These are phyloP conservation scores for Fusarium brachygibbosum DNA, from an alignment of 2,329 filamentous ascomycete genomes.

Conservation along the genomic window DNA sequence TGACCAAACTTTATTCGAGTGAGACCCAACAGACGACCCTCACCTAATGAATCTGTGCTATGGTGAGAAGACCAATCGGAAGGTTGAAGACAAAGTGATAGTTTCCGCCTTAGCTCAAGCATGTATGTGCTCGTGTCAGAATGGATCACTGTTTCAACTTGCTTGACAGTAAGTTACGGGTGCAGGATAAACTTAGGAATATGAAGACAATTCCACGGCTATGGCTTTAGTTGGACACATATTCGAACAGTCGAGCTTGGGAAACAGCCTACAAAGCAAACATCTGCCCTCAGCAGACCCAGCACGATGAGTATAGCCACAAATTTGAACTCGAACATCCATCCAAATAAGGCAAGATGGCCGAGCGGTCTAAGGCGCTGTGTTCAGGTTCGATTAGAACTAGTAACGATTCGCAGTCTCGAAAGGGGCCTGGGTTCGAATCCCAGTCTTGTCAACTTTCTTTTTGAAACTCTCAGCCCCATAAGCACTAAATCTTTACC, in stretches of 20 bases:
- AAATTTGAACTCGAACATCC: accelerated
- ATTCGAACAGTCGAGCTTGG: no score
- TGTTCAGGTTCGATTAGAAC: slow-evolving; percentile 5
- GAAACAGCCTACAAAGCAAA: not conserved
- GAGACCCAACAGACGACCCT: not conserved
- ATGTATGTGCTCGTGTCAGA: not conserved
- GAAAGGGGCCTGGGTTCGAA: slow-evolving; percentile 12
- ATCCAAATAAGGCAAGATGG: not conserved
- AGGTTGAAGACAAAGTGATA: no score
- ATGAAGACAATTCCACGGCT: not conserved
- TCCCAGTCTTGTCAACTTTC: slow-evolving; percentile 5
- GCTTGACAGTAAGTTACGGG: not conserved
- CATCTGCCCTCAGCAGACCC: not conserved
- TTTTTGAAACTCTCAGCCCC: not conserved
- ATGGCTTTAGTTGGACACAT: no score
- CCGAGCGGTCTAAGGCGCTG: slow-evolving; percentile 11
- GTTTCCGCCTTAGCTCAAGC: not conserved
- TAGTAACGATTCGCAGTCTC: slow-evolving; percentile 11
- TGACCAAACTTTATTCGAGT: accelerated
- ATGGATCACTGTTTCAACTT: accelerated
- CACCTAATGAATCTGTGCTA: accelerated
- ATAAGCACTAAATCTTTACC: no score
- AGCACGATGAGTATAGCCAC: not conserved
- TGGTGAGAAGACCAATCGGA: not conserved
- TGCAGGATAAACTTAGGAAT: not conserved